These are phyloP conservation scores for Eimeria acervulina DNA, from an alignment of 169 alveolate species.

Conservation along the genomic window DNA sequence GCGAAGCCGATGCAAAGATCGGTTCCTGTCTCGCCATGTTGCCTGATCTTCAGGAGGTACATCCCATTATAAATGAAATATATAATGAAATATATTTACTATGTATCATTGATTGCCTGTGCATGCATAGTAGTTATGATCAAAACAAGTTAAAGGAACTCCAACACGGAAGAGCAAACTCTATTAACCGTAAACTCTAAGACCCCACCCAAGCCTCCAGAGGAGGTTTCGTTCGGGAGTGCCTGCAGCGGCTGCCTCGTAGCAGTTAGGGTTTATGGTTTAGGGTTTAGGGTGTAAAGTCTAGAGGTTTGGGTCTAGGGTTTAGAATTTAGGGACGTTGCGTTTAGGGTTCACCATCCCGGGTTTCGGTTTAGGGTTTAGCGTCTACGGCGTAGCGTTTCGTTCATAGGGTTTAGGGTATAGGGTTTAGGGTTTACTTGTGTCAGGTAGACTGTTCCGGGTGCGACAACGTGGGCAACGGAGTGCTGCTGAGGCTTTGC, in stretches of 20 bases:
- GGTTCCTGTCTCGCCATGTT: slow-evolving; percentile 13
- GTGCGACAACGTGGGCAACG: slow-evolving; percentile 8
- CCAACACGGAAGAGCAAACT: not conserved
- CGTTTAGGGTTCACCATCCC: too few relatives aligned
- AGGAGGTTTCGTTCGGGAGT: too few relatives aligned
- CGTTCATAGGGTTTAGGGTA: not conserved
- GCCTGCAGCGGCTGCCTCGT: too few relatives aligned
- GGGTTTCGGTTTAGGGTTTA: too few relatives aligned
- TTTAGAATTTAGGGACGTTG: not conserved
- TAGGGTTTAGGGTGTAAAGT: slow-evolving; percentile 25
- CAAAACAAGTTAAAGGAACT: too few relatives aligned
- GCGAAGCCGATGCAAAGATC: not conserved
- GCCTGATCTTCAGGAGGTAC: slow-evolving; percentile 44
- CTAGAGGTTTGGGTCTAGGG: not conserved
- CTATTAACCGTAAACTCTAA: not conserved
- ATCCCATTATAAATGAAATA: not conserved
- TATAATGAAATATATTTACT: too few relatives aligned
- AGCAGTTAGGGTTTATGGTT: not conserved
- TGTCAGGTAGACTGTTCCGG: not conserved
- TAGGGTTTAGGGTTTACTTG: not conserved
- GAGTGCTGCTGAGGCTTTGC: slow-evolving; percentile 30
- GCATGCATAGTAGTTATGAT: too few relatives aligned
- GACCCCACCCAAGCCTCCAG: too few relatives aligned
- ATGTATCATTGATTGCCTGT: too few relatives aligned
- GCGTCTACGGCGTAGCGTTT: too few relatives aligned